Percentiles rank a stretch among this genome's conserved stretches.
phyloP scores from a whole-genome alignment of 441 rosid genomes.

The Populus hybrid region DNA sequence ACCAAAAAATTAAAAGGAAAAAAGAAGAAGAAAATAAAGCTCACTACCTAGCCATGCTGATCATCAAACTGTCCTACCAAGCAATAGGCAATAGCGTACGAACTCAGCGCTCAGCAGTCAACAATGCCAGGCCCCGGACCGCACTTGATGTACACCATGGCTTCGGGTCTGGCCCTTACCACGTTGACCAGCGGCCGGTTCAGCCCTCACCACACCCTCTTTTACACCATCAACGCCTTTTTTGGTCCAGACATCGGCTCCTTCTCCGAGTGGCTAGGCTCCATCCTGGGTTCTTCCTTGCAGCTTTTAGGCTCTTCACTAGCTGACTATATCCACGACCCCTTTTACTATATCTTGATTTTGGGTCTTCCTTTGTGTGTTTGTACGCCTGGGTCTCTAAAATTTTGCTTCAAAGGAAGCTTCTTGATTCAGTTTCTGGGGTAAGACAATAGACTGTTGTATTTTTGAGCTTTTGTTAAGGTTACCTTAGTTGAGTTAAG shows the following conservation, averaged over 20 bases:
- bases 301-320: conserved; percentile 30
- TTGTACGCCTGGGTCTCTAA: conserved; percentile 48
- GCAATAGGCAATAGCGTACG: background rate
- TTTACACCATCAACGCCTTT: conserved; percentile 64
- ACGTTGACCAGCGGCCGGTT: conserved; percentile 45
- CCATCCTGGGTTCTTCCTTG: conserved; percentile 26
- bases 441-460: conserved; percentile 29
- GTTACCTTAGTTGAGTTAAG: background rate
- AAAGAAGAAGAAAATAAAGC: background rate
- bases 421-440: conserved; percentile 57
- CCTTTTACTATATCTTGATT: conserved; percentile 47
- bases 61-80: background rate
- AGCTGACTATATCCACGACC: conserved; percentile 53
- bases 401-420: conserved; percentile 34
- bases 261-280: conserved; percentile 62
- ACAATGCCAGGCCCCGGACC: conserved; percentile 74
- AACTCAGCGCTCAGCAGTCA: background rate
- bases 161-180: conserved; percentile 49
- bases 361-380: conserved; percentile 53
- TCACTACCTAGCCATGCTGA: background rate
- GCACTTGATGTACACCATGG: conserved; percentile 61
- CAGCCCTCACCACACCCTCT: conserved; percentile 54
- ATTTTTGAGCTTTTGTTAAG: background rate
- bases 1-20: too few species aligned
- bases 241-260: conserved; percentile 74